phyloP scores from a whole-genome alignment of 768 basidiomycete species.

The Kwoniella sp. region DNA sequence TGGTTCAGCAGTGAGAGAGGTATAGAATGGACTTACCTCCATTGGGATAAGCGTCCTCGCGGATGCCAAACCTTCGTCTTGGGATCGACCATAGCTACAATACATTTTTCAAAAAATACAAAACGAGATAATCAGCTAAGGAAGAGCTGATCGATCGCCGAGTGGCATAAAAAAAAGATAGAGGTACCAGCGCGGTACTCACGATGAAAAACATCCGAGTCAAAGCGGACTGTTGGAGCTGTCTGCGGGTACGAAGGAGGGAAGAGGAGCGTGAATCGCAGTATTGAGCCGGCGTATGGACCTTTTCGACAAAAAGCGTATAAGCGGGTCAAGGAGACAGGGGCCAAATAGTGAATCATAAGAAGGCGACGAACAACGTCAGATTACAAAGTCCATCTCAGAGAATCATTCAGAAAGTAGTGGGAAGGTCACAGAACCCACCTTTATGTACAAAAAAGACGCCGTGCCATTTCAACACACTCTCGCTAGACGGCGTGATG shows the following conservation, averaged over 20 bases:
- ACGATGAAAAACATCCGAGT: slow-evolving; percentile 50
- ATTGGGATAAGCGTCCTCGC: slow-evolving; percentile 25
- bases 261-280: slow-evolving; percentile 41
- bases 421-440: too few relatives aligned
- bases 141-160: too few relatives aligned
- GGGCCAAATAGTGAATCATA: too few relatives aligned
- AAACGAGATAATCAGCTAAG: too few relatives aligned
- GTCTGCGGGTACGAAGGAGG: slow-evolving; percentile 28
- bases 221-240: slow-evolving; percentile 35
- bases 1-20: too few relatives aligned
- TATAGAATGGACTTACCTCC: slow-evolving; percentile 48
- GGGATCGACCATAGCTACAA: slow-evolving; percentile 45
- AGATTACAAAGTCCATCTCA: too few relatives aligned
- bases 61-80: slow-evolving; percentile 45
- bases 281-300: slow-evolving; percentile 43
- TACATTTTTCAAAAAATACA: too few relatives aligned
- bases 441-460: slow-evolving; percentile 47
- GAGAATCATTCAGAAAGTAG: too few relatives aligned
- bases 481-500: slow-evolving; percentile 35
- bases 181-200: too few relatives aligned
- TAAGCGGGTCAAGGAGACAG: too few relatives aligned
- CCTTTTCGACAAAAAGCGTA: slow-evolving; percentile 15
- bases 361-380: too few relatives aligned
- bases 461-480: slow-evolving; percentile 37
- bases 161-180: too few relatives aligned